Percentiles rank a stretch among this genome's conserved stretches.
Conservation (phyloP, 108 stramenopile genomes). For the Pelagomonas calceolata region DNA sequence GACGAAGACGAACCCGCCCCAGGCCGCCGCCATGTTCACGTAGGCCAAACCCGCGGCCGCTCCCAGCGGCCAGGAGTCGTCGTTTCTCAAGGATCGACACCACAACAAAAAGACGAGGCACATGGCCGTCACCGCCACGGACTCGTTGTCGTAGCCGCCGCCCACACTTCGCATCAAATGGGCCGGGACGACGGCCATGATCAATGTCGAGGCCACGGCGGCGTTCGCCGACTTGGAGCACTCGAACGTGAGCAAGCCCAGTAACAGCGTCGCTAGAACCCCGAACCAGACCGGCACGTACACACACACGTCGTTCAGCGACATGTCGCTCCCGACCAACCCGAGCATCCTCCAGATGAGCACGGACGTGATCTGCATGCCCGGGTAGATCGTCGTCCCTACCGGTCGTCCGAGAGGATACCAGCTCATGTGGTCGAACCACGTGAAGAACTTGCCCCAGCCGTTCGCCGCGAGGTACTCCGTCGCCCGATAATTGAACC, state of each 20-base stretch:
- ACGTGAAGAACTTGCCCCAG: neutral
- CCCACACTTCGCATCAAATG: conserved; percentile 91
- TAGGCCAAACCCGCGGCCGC: conserved; percentile 60
- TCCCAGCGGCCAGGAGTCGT: conserved; percentile 23
- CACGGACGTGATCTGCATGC: conserved; percentile 88
- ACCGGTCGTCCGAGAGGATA: conserved; percentile 95
- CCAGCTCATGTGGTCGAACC: conserved; percentile 79
- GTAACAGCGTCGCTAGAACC: conserved; percentile 52
- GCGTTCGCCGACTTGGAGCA: conserved; percentile 49
- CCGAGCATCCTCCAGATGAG: conserved; percentile 31
- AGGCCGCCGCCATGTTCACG: conserved; percentile 89
- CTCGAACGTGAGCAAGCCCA: conserved; percentile 63
- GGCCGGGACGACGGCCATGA: conserved; percentile 86
- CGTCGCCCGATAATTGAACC: conserved; percentile 32
- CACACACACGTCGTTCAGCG: conserved; percentile 74
- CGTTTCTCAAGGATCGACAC: conserved; percentile 55
- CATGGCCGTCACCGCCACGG: conserved; percentile 90
- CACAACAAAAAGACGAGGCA: conserved; percentile 81
- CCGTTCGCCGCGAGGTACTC: neutral
- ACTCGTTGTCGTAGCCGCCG: conserved; percentile 95
- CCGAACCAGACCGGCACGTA: conserved; percentile 83
- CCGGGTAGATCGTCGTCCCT: conserved; percentile 96
- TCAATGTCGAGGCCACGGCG: conserved; percentile 59
- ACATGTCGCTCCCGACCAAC: conserved; percentile 38
- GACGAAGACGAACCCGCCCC: conserved; percentile 97